phyloP scores from a whole-genome alignment of 768 basidiomycete species.

The Termitomyces sp. region DNA sequence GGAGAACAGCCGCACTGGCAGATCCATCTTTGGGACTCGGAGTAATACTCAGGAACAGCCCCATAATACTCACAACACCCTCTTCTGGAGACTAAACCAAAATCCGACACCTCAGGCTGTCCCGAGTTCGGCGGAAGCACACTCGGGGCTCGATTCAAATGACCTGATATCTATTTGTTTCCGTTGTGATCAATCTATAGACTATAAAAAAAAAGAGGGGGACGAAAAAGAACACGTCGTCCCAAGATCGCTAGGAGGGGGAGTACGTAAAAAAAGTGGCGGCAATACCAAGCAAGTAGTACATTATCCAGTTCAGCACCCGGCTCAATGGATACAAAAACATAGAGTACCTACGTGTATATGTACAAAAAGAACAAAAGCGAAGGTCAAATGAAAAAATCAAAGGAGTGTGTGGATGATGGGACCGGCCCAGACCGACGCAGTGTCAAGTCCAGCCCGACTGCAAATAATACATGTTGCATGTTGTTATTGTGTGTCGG shows the following conservation, averaged over 20 bases:
- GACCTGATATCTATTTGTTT: neutral
- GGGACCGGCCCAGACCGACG: slow-evolving; percentile 1
- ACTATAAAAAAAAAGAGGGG: neutral
- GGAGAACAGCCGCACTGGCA: too few species aligned
- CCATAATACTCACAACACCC: too few species aligned
- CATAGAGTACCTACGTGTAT: neutral
- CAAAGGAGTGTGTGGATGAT: neutral
- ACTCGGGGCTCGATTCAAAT: neutral
- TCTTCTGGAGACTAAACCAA: too few species aligned
- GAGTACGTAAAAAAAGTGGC: neutral
- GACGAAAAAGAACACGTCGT: too few species aligned
- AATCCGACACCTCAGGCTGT: too few species aligned
- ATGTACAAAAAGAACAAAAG: neutral
- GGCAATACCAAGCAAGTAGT: neutral
- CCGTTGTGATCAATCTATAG: neutral
- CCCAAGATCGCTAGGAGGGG: neutral
- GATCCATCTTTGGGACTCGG: too few species aligned
- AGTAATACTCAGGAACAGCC: too few species aligned
- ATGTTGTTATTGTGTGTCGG: neutral
- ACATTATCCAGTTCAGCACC: neutral
- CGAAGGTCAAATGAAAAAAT: neutral
- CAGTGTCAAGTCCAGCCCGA: slow-evolving; percentile 4
- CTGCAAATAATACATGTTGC: neutral
- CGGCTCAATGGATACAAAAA: neutral
- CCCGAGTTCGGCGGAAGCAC: too few species aligned